Conservation (phyloP, 2,329 filamentous ascomycete species). For the Simplicillium aogashimaense region DNA sequence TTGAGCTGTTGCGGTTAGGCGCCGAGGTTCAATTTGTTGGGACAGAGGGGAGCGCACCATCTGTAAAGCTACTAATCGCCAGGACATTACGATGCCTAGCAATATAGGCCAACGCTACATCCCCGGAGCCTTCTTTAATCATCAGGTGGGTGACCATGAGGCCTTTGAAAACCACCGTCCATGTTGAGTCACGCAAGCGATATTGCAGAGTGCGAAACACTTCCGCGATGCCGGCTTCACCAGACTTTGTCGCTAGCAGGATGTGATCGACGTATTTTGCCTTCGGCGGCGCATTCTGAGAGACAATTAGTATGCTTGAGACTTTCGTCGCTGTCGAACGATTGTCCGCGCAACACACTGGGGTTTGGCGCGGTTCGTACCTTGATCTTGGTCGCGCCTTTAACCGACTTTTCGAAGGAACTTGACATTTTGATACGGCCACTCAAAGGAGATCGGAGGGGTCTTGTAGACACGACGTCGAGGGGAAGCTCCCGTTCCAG, state of each 20-base stretch:
- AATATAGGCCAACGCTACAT: conserved; percentile 79
- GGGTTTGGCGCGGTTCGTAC: conserved; percentile 29
- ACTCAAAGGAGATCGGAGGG: no score
- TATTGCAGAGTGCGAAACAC: conserved; percentile 88
- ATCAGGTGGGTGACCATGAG: conserved; percentile 93
- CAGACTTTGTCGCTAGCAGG: conserved; percentile 85
- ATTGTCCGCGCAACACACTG: background rate
- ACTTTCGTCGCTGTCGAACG: background rate
- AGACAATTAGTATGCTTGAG: conserved; percentile 4
- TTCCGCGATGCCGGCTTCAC: conserved; percentile 89
- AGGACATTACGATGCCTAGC: conserved; percentile 74
- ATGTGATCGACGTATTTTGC: conserved; percentile 99
- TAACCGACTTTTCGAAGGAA: conserved; percentile 98
- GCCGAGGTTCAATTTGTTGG: no score
- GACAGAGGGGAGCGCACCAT: conserved; percentile 51
- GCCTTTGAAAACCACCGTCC: conserved; percentile 99
- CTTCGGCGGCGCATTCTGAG: conserved; percentile 84
- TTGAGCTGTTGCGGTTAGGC: conserved; percentile 51
- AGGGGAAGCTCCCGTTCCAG: no score
- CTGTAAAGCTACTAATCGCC: conserved; percentile 82
- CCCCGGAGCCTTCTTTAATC: conserved; percentile 88
- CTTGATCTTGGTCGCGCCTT: conserved; percentile 97
- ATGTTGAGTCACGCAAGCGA: conserved; percentile 87
- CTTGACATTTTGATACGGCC: conserved; percentile 50
- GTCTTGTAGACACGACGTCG: no score